Evolutionary conservation across 164 flowering plant genomes (phyloP), one percentile per base, ranked within the genome.

Genomic region (Dillenia suffruticosa): DNA sequence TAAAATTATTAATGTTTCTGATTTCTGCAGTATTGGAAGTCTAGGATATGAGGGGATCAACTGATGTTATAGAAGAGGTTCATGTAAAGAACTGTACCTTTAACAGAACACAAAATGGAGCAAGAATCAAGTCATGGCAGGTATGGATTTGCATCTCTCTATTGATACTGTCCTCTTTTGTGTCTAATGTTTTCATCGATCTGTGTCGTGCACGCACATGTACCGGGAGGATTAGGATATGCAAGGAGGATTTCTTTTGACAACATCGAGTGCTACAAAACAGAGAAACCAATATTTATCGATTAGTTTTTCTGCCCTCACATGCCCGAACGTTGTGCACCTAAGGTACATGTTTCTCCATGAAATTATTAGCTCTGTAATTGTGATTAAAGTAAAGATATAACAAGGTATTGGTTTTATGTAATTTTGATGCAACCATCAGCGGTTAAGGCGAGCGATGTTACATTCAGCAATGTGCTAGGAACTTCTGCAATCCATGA

Each of bases 81-180:
- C 56, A 46, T 40, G 78, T 82, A 6, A 14, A 12, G 10, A 49
- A 64, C 22, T 74, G 81, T 64, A 75, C 56, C 7, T 73, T 81
- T 45, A 62, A 43, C 0, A 62, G 63, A 32, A 74, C 82, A 9
- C 19, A 43, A 7, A 74, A 74, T 60, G 85, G 82, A 22, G 82
- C 67, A 12, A 74, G 82, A 51, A 81, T 81, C 59, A 81, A 81
- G 65, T 76, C 85, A 60, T 67, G 66, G 73, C 73, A 71, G 83
- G 87, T 83, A 74, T 16, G 1, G 1, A 8, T 46, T 9, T 3
- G 32, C 7, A 8, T 12, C 26, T 13, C 4, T 13, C 9, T 22
- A 7, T 16, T 4, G 14, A 2, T 8, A 26, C 5, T 17, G 19
- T 2, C n/a, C 46, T 15, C n/a, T 54, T 12, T n/a, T 2, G 4